Evolutionary conservation across 441 rosid species (phyloP).

Genomic region (Daphne laureola): DNA sequence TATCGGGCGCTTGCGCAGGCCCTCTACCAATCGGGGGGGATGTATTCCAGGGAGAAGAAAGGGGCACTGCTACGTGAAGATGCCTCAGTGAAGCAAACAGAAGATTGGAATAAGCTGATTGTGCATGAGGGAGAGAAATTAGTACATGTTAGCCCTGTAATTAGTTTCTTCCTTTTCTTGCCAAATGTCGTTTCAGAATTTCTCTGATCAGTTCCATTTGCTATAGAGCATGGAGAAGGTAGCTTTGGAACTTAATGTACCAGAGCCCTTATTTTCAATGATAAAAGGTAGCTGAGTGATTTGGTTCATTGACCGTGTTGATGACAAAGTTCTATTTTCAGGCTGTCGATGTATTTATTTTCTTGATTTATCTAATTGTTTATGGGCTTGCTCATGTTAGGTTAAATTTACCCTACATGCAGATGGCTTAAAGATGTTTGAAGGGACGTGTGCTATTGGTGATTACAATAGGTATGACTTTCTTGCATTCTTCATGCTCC

Average conservation of each 20-base stretch:
- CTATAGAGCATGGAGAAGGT: slow-evolving; percentile 31
- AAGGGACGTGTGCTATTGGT: slow-evolving; percentile 56
- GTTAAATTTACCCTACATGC: slow-evolving; percentile 15
- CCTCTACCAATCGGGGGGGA: slow-evolving; percentile 30
- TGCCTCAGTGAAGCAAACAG: slow-evolving; percentile 25
- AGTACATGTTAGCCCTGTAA: slow-evolving; percentile 23
- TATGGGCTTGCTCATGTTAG: not conserved
- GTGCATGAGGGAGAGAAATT: slow-evolving; percentile 33
- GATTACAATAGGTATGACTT: slow-evolving; percentile 37
- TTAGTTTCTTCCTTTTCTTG: slow-evolving; percentile 6
- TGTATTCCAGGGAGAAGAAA: slow-evolving; percentile 18
- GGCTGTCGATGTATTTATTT: not conserved
- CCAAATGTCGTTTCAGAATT: not conserved
- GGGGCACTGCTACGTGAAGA: slow-evolving; percentile 25
- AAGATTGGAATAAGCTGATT: slow-evolving; percentile 36
- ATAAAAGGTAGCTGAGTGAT: slow-evolving; percentile 36
- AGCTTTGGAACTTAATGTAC: slow-evolving; percentile 43
- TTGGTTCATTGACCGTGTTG: not conserved
- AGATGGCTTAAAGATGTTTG: slow-evolving; percentile 66
- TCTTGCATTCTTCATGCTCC: not conserved
- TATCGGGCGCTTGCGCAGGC: slow-evolving; percentile 48
- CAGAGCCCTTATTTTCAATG: slow-evolving; percentile 51
- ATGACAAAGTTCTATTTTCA: not conserved
- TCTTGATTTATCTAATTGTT: not conserved
- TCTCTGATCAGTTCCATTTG: slow-evolving; percentile 8